Evolutionary conservation across 192 early-diverging fungal genomes (phyloP).

Genomic region (Oehlia diaphana): DNA sequence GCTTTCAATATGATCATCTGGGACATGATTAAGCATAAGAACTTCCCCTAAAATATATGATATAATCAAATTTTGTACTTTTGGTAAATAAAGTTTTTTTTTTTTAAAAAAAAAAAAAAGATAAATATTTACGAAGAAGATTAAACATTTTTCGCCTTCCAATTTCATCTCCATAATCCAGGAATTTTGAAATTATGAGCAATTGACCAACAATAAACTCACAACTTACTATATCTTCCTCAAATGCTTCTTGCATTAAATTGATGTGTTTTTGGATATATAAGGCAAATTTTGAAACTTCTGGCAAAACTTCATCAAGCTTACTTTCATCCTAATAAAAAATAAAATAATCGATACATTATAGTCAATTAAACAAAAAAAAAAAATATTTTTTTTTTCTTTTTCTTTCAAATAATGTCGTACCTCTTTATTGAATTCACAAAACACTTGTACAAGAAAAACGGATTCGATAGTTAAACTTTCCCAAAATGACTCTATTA

Average conservation of each 20-base stretch:
- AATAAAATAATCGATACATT: constrained; percentile 41
- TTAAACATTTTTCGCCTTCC: constrained; percentile 81
- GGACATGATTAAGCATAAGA: constrained; percentile 70
- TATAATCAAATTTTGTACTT: background rate
- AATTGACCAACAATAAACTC: constrained; percentile 75
- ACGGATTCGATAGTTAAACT: constrained; percentile 54
- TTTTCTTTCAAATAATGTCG: constrained; percentile 1
- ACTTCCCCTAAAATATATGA: constrained; percentile 60
- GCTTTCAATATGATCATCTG: constrained; percentile 72
- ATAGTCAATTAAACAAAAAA: background rate
- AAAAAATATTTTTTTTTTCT: background rate
- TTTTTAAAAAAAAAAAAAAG: background rate
- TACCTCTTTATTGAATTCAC: constrained; percentile 46
- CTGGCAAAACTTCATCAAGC: constrained; percentile 68
- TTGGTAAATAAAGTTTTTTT: background rate
- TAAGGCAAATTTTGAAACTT: constrained; percentile 59
- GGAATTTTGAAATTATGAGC: constrained; percentile 69
- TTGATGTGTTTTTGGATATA: constrained; percentile 58
- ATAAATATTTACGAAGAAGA: constrained; percentile 59
- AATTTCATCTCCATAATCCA: constrained; percentile 89
- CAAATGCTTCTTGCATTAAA: constrained; percentile 43
- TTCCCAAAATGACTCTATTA: constrained; percentile 54
- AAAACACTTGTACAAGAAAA: constrained; percentile 48
- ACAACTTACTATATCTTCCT: constrained; percentile 48
- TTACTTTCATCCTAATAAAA: constrained; percentile 58